Conservation (phyloP, 2,329 filamentous ascomycete genomes). For the Botrytis fabae region DNA sequence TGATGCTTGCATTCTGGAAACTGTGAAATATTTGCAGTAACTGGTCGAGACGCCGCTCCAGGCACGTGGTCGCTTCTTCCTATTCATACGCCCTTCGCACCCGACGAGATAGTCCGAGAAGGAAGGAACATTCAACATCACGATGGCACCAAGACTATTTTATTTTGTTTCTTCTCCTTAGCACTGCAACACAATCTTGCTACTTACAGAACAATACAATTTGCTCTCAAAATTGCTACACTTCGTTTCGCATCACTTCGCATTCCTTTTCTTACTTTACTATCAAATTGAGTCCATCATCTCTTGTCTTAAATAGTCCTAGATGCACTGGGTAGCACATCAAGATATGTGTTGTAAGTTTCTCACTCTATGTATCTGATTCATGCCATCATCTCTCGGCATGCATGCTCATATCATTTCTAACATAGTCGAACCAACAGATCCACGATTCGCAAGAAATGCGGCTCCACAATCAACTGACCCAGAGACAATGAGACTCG, state of each 20-base stretch:
- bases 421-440: not conserved
- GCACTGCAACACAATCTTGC: not conserved
- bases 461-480: not conserved
- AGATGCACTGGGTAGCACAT: not conserved
- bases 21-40: too few relatives aligned
- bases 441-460: constrained; percentile 4
- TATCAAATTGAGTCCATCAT: not conserved
- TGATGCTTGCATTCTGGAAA: not conserved
- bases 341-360: constrained; percentile 7
- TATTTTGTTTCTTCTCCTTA: not conserved
- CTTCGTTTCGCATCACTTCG: not conserved
- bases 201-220: not conserved
- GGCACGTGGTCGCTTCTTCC: not conserved
- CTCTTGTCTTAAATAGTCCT: not conserved
- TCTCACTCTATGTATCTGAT: too few relatives aligned
- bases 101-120: not conserved
- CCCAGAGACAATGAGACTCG: not conserved
- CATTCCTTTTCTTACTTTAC: not conserved
- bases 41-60: too few relatives aligned
- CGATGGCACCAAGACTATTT: not conserved
- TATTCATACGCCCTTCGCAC: not conserved
- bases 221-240: not conserved
- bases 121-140: not conserved
- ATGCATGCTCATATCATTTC: not conserved
- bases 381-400: not conserved